A percentile compares a stretch with the other conserved stretches of the same genome.
phyloP scores from a whole-genome alignment of 1,284 basidiomycete species.

The Vanrija sp. region DNA sequence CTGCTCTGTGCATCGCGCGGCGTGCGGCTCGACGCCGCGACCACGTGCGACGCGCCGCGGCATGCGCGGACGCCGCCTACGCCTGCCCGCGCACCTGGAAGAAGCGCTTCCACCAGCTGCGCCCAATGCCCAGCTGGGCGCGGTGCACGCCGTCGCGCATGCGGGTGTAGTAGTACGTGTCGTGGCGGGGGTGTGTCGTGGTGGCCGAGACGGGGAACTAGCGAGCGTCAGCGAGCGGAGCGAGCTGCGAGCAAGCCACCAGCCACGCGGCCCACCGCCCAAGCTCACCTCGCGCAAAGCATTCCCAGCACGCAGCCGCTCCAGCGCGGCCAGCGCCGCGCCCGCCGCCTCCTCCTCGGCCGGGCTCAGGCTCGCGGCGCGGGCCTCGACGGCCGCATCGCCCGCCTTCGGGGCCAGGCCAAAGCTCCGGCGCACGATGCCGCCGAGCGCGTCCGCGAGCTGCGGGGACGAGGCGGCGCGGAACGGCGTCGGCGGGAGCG shows the following conservation, averaged over 20 bases:
- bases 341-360: conserved; percentile 17
- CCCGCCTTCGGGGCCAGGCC: conserved; percentile 11
- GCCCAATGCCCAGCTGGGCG: conserved; percentile 34
- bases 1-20: no score
- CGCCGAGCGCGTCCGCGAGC: conserved; percentile 35
- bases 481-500: conserved; percentile 38
- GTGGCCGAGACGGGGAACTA: conserved; percentile 34
- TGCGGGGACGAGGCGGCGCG: conserved; percentile 33
- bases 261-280: background rate
- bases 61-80: conserved; percentile 50
- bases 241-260: background rate
- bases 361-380: conserved; percentile 4
- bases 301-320: conserved; percentile 20
- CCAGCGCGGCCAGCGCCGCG: conserved; percentile 19
- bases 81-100: conserved; percentile 43
- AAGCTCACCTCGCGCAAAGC: conserved; percentile 32
- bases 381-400: conserved; percentile 8
- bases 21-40: background rate
- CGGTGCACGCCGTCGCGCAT: conserved; percentile 40
- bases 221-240: background rate
- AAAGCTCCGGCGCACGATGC: conserved; percentile 28
- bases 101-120: conserved; percentile 45
- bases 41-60: background rate
- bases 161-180: conserved; percentile 40
- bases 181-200: conserved; percentile 36